Conservation (phyloP, 441 rosid species). For the Syzygium malaccense region DNA sequence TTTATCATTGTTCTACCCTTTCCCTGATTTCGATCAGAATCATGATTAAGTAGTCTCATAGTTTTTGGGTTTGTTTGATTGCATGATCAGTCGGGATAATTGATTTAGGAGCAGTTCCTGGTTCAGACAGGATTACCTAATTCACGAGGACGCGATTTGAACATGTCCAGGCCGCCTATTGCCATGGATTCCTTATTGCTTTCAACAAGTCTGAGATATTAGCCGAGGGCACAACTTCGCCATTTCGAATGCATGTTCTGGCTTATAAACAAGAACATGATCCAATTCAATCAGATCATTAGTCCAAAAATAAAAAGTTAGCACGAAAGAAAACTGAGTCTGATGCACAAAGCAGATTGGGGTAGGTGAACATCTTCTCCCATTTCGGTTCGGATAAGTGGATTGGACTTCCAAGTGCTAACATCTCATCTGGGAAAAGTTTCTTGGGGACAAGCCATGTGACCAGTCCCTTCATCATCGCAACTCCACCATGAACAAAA, state of each 20-base stretch:
- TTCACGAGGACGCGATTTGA: background rate
- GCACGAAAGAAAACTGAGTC: background rate
- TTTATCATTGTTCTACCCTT: background rate
- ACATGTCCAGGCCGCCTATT: background rate
- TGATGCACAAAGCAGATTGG: background rate
- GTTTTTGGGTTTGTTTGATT: background rate
- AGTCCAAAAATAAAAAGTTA: background rate
- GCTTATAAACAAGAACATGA: background rate
- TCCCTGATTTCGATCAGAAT: background rate
- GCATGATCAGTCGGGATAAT: background rate
- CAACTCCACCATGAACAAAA: background rate
- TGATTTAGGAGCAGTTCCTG: background rate
- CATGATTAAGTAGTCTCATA: background rate
- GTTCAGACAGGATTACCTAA: background rate
- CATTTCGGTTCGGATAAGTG: background rate
- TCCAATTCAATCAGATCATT: background rate
- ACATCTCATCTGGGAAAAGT: background rate
- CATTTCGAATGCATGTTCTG: background rate
- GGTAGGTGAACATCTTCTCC: background rate
- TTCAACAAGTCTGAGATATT: background rate
- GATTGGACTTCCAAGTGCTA: background rate
- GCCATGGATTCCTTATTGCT: background rate
- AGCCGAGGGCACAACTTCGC: background rate
- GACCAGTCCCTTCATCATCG: background rate
- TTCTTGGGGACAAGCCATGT: background rate